Conservation (phyloP, 1,139 yeast species). For the Suhomyces terraborum region DNA sequence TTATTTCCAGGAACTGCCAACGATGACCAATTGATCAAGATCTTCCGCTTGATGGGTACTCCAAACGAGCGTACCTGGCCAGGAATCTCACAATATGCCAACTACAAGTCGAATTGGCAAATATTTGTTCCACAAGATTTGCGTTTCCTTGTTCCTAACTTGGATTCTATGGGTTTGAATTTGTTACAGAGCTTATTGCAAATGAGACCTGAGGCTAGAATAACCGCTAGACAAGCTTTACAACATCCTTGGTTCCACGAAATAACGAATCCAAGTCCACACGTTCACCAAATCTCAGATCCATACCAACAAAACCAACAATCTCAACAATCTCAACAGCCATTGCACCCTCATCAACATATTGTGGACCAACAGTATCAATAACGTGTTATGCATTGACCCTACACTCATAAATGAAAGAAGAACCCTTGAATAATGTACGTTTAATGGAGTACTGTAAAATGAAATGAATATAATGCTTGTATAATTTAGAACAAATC, state of each 20-base stretch:
- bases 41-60: conserved; percentile 92
- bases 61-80: conserved; percentile 98
- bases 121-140: conserved; percentile 83
- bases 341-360: conserved; percentile 15
- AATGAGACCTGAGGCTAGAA: conserved; percentile 88
- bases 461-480: conserved; percentile 1
- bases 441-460: background rate
- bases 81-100: conserved; percentile 81
- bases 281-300: conserved; percentile 38
- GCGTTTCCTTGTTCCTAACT: conserved; percentile 69
- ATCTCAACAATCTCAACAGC: conserved; percentile 20
- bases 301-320: conserved; percentile 39
- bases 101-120: conserved; percentile 79
- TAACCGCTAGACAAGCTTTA: conserved; percentile 88
- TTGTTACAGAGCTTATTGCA: conserved; percentile 76
- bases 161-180: conserved; percentile 82
- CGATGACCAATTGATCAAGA: conserved; percentile 88
- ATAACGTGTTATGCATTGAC: background rate
- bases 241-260: conserved; percentile 97
- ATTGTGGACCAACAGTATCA: conserved; percentile 16
- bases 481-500: conserved; percentile 6
- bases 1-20: conserved; percentile 94
- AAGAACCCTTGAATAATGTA: background rate
- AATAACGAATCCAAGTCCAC: conserved; percentile 49
- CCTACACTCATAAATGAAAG: background rate